Base-by-base conservation (phyloP, 2,329 filamentous ascomycete species). In the Fusarium floridanum region DNA sequence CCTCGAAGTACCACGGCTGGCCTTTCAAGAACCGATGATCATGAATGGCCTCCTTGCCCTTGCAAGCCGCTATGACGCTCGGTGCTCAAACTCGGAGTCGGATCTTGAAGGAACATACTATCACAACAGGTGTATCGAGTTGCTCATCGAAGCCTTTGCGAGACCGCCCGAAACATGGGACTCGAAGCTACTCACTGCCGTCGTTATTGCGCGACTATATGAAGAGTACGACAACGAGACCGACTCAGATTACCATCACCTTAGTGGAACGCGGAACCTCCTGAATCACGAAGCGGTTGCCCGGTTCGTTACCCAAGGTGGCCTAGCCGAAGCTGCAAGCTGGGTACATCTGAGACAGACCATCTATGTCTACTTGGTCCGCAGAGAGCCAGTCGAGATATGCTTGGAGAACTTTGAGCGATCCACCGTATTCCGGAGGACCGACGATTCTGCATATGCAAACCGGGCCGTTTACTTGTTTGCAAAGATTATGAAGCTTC, bases 401-500 rank as follows among this genome's bases (percentile, higher is more conserved):
- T 59, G 55, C 3, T 4, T 59, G 8, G 55, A 59, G 22, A 59
- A 59, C 34, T 59, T 59, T 59, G 34, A 59, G 6, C 55, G 55
- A 39, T 59, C 55, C 16, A 59, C 55, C 0, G 55, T 59, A 6
- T 59, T 59, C 4, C 34, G 55, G 16, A 59, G 55, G n/a, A 59
- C 32, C 8, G 55, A 59, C 55, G 55, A 59, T 12, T 39, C 55
- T 5, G 55, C 55, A 6, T 59, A 59, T 27, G 34, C 55, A 1
- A 59, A 59, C 10, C 32, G 55, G 6, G 20, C 55, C 3, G 55
- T 59, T 12, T 59, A 59, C 20, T 0, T 59, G 1, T 59, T 59
- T 59, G 55, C 55, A 6, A 59, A 59, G 55, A 59, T 59, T 16
- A 59, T 59, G 55, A 59, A 59, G 55, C 34, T 59, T 1, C 7